Percentiles rank a stretch among this genome's conserved stretches.
phyloP scores from a whole-genome alignment of 768 basidiomycete genomes.

The Mycena belliarum region DNA sequence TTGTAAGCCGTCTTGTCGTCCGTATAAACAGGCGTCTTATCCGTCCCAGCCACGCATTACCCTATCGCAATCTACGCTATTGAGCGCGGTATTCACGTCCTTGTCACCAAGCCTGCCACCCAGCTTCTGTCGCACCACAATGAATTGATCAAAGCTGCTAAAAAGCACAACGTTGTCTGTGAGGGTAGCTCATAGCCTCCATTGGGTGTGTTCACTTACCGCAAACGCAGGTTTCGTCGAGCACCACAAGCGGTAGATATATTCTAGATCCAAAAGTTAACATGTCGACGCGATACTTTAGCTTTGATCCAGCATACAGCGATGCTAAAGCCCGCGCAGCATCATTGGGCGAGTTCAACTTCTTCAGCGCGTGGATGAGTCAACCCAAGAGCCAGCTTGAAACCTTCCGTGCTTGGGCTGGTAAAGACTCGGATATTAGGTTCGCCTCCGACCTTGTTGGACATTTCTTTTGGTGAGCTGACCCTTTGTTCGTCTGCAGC shows the following conservation, averaged over 20 bases:
- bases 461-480: neutral
- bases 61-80: conserved; percentile 86
- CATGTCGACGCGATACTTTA: conserved; percentile 24
- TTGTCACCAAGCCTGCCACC: conserved; percentile 92
- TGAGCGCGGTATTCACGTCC: conserved; percentile 81
- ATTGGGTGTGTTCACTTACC: neutral
- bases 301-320: conserved; percentile 89
- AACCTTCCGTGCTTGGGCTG: conserved; percentile 95
- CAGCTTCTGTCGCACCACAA: conserved; percentile 84
- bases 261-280: neutral
- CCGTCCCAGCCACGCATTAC: conserved; percentile 71
- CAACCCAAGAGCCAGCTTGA: conserved; percentile 94
- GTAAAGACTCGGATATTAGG: conserved; percentile 93
- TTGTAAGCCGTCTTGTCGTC: conserved; percentile 46
- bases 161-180: conserved; percentile 78
- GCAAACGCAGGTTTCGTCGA: conserved; percentile 65
- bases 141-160: conserved; percentile 73
- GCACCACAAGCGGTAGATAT: conserved; percentile 77
- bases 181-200: neutral
- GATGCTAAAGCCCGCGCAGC: conserved; percentile 82
- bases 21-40: neutral
- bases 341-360: conserved; percentile 87
- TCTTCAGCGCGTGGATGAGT: conserved; percentile 97
- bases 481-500: conserved; percentile 37
- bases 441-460: conserved; percentile 22